phyloP scores from a whole-genome alignment of 176 grass and related monocot species.

The Urochloa ruziziensis region DNA sequence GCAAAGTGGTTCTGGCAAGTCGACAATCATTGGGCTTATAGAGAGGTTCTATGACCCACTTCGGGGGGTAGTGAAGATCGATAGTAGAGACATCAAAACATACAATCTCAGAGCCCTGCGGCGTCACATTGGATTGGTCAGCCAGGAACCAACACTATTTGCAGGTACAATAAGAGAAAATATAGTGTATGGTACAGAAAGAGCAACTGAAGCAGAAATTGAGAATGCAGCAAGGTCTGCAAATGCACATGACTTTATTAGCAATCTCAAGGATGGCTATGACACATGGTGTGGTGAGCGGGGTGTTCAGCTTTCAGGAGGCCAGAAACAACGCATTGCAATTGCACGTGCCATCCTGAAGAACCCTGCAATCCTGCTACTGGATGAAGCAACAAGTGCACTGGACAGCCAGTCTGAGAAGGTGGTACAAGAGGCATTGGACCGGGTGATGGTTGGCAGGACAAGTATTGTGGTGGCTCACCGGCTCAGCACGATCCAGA shows the following conservation, averaged over 20 bases:
- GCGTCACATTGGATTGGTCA: conserved; percentile 81
- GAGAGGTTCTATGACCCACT: conserved; percentile 94
- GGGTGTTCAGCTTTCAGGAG: conserved; percentile 87
- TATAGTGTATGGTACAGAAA: conserved; percentile 70
- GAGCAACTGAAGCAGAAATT: conserved; percentile 60
- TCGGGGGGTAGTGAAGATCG: conserved; percentile 66
- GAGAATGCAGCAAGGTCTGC: conserved; percentile 76
- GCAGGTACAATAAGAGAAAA: conserved; percentile 80
- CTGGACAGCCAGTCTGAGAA: conserved; percentile 94
- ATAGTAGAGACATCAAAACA: conserved; percentile 66
- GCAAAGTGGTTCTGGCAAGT: conserved; percentile 97
- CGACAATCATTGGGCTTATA: conserved; percentile 88
- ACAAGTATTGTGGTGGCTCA: conserved; percentile 91
- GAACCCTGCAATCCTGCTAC: conserved; percentile 72
- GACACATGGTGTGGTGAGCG: conserved; percentile 87
- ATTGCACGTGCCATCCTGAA: conserved; percentile 93
- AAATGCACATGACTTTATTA: conserved; percentile 93
- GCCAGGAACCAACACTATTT: conserved; percentile 96
- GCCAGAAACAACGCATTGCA: conserved; percentile 91
- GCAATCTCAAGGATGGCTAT: conserved; percentile 91
- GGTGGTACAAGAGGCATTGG: conserved; percentile 82
- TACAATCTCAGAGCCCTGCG: conserved; percentile 73
- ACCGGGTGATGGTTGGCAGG: conserved; percentile 81
- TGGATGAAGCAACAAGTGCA: conserved; percentile 95
- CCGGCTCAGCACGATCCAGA: conserved; percentile 82